Base-by-base conservation (phyloP, 176 grass and related monocot species). In the Thinopyrum elongatum region DNA sequence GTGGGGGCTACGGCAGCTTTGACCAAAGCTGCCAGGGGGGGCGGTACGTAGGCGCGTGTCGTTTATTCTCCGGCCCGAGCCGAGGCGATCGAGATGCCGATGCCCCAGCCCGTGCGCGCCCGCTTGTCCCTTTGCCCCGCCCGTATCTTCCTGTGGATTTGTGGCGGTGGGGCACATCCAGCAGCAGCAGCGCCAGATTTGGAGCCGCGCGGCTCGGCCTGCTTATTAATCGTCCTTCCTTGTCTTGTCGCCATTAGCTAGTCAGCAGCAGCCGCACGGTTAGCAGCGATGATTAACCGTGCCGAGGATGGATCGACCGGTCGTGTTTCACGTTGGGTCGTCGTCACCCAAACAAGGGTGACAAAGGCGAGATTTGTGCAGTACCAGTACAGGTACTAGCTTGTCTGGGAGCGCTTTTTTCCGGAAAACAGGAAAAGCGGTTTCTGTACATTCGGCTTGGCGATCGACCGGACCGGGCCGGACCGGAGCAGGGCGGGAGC, bases 121-220 rank as follows among this genome's bases (percentile, higher is more conserved):
- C 2, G 8, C 63, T 79, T 73, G 87, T 84, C 55, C 55, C 33
- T 35, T 62, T 61, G 64, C 38, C 38, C 39, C 26, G 27, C 26
- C 38, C 63, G 78, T 86, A 90, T 86, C 83, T 86, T 70, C 78
- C 12, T 70, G 1, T 25, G 88, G 88, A 90, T 82, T 77, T 41
- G 82, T 62, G 57, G 79, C 44, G 15, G 59, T 16, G 29, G 59
- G 23, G 35, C 55, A 58, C 55, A 58, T 22, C 19, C 21, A 57
- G 51, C 49, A 53, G 16, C 49, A 19, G 17, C 51, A 55, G 4
- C 55, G 9, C 7, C 22, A 80, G 69, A 62, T 51, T 71, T 73
- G 75, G 47, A 59, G 34, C 42, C 12, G 42, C 14, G 42, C 42
- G 42, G 42, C 42, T 12, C 6, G 12, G 41, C 39, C 39, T 10